Conservation (phyloP, 2,329 filamentous ascomycete genomes). For the Botrytis tulipae region DNA sequence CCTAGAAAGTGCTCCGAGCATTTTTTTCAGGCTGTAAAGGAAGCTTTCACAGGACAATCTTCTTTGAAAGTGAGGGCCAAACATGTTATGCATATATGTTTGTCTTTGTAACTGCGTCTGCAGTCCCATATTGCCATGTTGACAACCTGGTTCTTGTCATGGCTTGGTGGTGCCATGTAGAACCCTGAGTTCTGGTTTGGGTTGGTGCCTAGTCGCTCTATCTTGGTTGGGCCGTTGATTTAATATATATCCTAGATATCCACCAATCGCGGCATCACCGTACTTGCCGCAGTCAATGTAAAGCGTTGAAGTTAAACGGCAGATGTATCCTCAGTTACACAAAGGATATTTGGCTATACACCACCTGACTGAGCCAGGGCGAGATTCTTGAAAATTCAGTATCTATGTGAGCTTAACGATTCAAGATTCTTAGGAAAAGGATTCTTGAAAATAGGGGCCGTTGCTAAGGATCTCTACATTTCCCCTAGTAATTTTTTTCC, state of each 20-base stretch:
- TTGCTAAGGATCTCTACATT: neutral
- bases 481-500: neutral
- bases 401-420: neutral
- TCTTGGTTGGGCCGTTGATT: neutral
- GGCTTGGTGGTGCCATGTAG: neutral
- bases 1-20: neutral
- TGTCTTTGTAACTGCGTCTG: neutral
- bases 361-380: neutral
- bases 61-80: neutral
- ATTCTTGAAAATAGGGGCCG: neutral
- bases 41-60: neutral
- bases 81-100: neutral
- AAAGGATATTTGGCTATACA: neutral
- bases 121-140: neutral
- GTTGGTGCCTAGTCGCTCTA: neutral
- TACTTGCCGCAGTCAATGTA: neutral
- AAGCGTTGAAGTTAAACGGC: neutral
- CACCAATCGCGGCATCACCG: neutral
- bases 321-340: neutral
- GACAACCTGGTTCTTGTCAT: neutral
- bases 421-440: neutral
- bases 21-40: neutral
- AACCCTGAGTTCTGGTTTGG: neutral
- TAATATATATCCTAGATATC: neutral
- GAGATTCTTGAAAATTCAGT: neutral